Conservation (phyloP, 768 basidiomycete species). For the Leccinum aurantiacum region DNA sequence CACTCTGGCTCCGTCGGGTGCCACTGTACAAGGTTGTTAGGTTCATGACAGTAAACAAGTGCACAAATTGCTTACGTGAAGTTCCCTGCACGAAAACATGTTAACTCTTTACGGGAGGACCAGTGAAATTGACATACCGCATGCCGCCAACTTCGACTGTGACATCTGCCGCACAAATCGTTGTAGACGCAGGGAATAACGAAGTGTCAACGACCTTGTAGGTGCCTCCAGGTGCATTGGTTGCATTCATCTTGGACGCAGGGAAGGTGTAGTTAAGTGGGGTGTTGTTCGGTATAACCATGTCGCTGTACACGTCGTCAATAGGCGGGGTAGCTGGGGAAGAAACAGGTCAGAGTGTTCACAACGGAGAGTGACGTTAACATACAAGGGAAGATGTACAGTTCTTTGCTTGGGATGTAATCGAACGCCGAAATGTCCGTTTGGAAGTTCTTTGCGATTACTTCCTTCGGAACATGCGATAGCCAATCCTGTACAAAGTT, state of each 20-base stretch:
- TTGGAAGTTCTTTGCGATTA: constrained; percentile 66
- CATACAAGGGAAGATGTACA: constrained; percentile 56
- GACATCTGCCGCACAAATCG: constrained; percentile 57
- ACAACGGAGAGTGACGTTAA: background rate
- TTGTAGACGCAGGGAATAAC: constrained; percentile 52
- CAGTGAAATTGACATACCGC: constrained; percentile 37
- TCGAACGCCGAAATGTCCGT: constrained; percentile 47
- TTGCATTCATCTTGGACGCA: constrained; percentile 47
- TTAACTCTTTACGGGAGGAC: background rate
- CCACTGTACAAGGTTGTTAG: constrained; percentile 36
- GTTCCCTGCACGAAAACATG: constrained; percentile 33
- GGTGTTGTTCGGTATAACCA: constrained; percentile 49
- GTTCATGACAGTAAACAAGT: background rate
- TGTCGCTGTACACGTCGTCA: constrained; percentile 40
- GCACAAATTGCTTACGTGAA: constrained; percentile 38
- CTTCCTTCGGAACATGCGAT: constrained; percentile 56
- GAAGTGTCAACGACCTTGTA: constrained; percentile 60
- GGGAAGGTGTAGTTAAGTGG: constrained; percentile 55
- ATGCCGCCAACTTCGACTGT: constrained; percentile 60
- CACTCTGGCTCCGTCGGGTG: constrained; percentile 53
- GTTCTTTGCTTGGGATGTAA: constrained; percentile 50
- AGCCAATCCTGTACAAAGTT: constrained; percentile 55
- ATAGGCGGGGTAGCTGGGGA: constrained; percentile 42
- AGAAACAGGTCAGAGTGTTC: background rate
- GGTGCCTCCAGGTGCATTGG: constrained; percentile 50